A percentile compares a stretch with the other conserved stretches of the same genome.
Evolutionary conservation across 352 stramenopile species (phyloP).

Genomic region (Elongisporangium anandrum): DNA sequence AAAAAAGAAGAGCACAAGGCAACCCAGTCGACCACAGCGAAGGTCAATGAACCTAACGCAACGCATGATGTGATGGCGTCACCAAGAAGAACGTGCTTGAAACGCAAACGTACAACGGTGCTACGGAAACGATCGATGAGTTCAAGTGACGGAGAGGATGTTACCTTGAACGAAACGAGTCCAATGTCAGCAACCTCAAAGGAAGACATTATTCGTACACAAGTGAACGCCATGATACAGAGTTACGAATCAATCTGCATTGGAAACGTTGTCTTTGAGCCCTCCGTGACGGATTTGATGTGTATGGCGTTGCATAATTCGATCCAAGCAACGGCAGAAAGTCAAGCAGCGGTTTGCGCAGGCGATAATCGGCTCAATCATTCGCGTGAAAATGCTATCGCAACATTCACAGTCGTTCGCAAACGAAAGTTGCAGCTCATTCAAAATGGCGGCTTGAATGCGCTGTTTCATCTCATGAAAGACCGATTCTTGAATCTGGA

Average conservation of each 20-base stretch:
- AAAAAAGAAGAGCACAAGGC: background rate
- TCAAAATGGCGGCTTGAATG: slow-evolving; percentile 28
- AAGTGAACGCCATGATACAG: slow-evolving; percentile 11
- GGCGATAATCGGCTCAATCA: background rate
- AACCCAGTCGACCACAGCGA: background rate
- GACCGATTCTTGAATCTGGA: slow-evolving; percentile 8
- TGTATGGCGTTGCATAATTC: slow-evolving; percentile 37
- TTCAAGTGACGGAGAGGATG: background rate
- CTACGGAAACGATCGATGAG: background rate
- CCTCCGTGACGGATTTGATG: slow-evolving; percentile 25
- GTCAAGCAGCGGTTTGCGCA: slow-evolving; percentile 1
- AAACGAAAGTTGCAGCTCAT: slow-evolving; percentile 37
- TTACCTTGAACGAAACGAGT: background rate
- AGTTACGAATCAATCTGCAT: slow-evolving; percentile 28
- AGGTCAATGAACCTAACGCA: background rate
- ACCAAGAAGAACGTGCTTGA: slow-evolving; percentile 45
- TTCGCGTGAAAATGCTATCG: slow-evolving; percentile 9
- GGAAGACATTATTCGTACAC: background rate
- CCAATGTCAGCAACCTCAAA: background rate
- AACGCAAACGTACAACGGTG: slow-evolving; percentile 27
- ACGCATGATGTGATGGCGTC: background rate
- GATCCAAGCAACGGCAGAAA: slow-evolving; percentile 18
- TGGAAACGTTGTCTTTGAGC: slow-evolving; percentile 5
- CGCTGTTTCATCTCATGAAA: slow-evolving; percentile 15
- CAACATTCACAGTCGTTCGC: slow-evolving; percentile 22